Conservation (phyloP, 2,329 filamentous ascomycete species). For the Blastomyces emzantsi region DNA sequence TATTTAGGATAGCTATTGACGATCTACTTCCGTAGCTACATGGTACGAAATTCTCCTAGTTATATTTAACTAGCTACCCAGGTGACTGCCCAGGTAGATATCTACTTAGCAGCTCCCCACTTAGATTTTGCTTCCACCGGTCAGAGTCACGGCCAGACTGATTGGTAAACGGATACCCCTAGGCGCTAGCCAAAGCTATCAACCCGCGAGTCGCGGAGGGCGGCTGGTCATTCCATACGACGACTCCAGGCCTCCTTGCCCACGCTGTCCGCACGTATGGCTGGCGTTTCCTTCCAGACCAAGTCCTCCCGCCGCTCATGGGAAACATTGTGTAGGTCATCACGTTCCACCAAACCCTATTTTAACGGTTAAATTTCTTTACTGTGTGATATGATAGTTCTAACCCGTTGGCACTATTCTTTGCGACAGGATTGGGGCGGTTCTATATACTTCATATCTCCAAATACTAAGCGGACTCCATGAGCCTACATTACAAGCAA, state of each 20-base stretch:
- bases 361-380: neutral
- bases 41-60: constrained; percentile 33
- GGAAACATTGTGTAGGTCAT: constrained; percentile 49
- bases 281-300: constrained; percentile 56
- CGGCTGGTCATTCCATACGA: constrained; percentile 52
- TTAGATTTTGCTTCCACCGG: neutral
- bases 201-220: constrained; percentile 43
- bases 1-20: constrained; percentile 7
- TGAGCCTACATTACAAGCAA: constrained; percentile 47
- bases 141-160: constrained; percentile 2
- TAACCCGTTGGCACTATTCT: constrained; percentile 2
- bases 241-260: constrained; percentile 52
- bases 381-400: neutral
- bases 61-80: neutral
- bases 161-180: constrained; percentile 9
- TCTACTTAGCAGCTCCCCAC: neutral
- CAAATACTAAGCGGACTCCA: constrained; percentile 50
- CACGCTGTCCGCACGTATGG: constrained; percentile 54
- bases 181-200: constrained; percentile 56
- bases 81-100: neutral
- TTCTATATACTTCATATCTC: constrained; percentile 56
- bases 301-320: constrained; percentile 53
- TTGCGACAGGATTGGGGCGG: constrained; percentile 45
- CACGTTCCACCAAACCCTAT: neutral
- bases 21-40: constrained; percentile 34